phyloP scores from a whole-genome alignment of 176 grass and related monocot species.

The Hordeum vulgare region MorexV3_pseudomolecules_assembly NC_058521.1:9838676-9839175 shows the following conservation, averaged over 20 bases:
- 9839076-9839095: constrained; percentile 20
- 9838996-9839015: constrained; percentile 34
- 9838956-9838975: constrained; percentile 45
- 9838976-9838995: neutral
- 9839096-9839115: constrained; percentile 14
- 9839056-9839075: constrained; percentile 45
- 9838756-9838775: neutral
- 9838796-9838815: constrained; percentile 22
- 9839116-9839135: constrained; percentile 24
- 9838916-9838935: constrained; percentile 43
- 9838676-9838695: too few relatives aligned
- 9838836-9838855: too few relatives aligned
- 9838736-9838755: neutral
- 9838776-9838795: neutral
- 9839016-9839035: constrained; percentile 38
- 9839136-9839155: constrained; percentile 26
- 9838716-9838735: neutral
- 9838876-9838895: neutral
- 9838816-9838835: neutral
- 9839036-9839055: constrained; percentile 89
- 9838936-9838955: constrained; percentile 7
- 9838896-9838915: constrained; percentile 3
- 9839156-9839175: neutral
- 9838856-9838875: neutral
- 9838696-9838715: neutral